Evolutionary conservation across 2,329 filamentous ascomycete species (phyloP).

Genomic region (Diaporthe sp.): DNA sequence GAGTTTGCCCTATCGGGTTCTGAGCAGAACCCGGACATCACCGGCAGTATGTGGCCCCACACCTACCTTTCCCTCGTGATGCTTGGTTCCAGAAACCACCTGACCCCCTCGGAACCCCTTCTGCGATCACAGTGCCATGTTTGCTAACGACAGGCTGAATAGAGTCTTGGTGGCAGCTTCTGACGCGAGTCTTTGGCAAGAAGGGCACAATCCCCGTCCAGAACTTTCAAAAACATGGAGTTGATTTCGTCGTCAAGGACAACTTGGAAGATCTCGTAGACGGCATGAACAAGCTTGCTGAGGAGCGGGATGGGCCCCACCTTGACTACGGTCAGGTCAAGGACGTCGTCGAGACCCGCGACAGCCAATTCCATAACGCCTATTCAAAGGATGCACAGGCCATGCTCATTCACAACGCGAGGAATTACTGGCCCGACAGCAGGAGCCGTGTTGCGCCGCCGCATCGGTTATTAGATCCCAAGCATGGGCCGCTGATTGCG

Average conservation of each 20-base stretch:
- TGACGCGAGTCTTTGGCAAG: constrained; percentile 63
- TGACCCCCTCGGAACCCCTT: neutral
- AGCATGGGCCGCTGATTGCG: constrained; percentile 71
- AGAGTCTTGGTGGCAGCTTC: constrained; percentile 67
- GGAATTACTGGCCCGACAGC: constrained; percentile 69
- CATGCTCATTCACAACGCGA: constrained; percentile 72
- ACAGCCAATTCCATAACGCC: constrained; percentile 68
- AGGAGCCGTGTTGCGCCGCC: constrained; percentile 66
- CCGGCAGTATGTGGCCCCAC: constrained; percentile 52
- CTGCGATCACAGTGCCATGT: neutral
- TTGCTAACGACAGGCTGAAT: neutral
- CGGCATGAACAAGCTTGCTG: constrained; percentile 71
- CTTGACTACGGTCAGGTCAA: constrained; percentile 62
- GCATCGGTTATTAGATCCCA: constrained; percentile 67
- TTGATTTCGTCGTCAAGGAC: constrained; percentile 72
- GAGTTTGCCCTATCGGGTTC: constrained; percentile 75
- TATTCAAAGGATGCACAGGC: constrained; percentile 74
- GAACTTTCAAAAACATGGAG: constrained; percentile 70
- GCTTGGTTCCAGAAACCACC: neutral
- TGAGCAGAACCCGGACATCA: constrained; percentile 74
- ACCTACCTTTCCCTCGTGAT: too few relatives aligned
- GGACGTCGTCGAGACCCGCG: constrained; percentile 65
- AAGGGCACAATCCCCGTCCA: constrained; percentile 70
- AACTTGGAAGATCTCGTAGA: constrained; percentile 67
- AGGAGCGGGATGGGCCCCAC: constrained; percentile 59